These are phyloP conservation scores for Drosera spatulata DNA, from an alignment of 179 eudicot genomes.

Conservation along the genomic window DNA sequence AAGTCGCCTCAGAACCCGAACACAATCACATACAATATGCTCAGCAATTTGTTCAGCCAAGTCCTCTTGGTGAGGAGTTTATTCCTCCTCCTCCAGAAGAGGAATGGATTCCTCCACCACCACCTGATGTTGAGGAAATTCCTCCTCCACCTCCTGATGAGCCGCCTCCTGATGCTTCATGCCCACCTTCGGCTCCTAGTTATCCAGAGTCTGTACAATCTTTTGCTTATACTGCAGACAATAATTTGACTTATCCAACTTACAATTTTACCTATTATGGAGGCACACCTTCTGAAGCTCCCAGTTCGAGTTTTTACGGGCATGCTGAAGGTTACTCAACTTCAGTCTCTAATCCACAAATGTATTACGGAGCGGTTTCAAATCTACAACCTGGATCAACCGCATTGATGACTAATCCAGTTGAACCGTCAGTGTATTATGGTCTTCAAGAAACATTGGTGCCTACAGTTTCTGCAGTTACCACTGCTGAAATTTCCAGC, in stretches of 20 bases:
- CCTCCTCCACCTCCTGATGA: conserved; percentile 97
- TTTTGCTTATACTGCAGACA: conserved; percentile 38
- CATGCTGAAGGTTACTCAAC: conserved; percentile 41
- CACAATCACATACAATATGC: conserved; percentile 5
- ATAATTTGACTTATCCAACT: conserved; percentile 33
- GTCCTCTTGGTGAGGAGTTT: conserved; percentile 21
- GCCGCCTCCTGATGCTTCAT: conserved; percentile 36
- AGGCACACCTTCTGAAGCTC: conserved; percentile 17
- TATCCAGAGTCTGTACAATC: conserved; percentile 36
- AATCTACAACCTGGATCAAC: conserved; percentile 25
- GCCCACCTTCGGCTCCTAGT: conserved; percentile 35
- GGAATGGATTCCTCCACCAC: conserved; percentile 92
- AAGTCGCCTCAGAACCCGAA: conserved; percentile 5
- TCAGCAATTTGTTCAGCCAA: conserved; percentile 22
- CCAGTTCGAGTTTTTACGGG: conserved; percentile 27
- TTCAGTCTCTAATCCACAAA: conserved; percentile 26
- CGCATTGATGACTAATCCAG: conserved; percentile 27
- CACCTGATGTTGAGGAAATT: conserved; percentile 77
- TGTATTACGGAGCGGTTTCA: conserved; percentile 42
- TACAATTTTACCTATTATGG: conserved; percentile 40
- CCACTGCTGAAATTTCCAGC: conserved; percentile 23
- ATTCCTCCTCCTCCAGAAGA: conserved; percentile 71
- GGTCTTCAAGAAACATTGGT: conserved; percentile 41
- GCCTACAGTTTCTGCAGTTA: conserved; percentile 23
- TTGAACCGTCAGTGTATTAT: conserved; percentile 48